These are phyloP conservation scores for Nepenthes alata DNA, from an alignment of 179 eudicot genomes.

Conservation along the genomic window DNA sequence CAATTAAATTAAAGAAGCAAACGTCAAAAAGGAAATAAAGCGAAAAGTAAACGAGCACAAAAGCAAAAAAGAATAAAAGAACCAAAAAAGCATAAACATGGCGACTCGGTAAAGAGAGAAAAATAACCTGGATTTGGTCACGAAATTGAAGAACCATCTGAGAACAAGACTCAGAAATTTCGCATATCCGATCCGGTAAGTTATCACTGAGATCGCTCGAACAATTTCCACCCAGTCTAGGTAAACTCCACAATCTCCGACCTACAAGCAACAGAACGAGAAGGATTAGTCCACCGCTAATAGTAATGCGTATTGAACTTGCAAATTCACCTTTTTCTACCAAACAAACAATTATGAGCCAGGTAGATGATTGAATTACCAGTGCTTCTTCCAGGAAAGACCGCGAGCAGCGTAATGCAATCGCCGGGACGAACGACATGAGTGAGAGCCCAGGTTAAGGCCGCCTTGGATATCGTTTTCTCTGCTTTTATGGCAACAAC, in stretches of 20 bases:
- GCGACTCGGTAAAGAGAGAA: conserved; percentile 6
- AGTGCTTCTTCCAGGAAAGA: conserved; percentile 30
- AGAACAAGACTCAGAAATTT: conserved; percentile 78
- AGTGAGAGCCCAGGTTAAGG: conserved; percentile 71
- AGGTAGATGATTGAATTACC: conserved; percentile 10
- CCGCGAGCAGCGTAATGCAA: conserved; percentile 63
- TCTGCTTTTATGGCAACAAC: conserved; percentile 80
- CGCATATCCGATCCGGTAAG: conserved; percentile 47
- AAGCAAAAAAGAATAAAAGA: background rate
- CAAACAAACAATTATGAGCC: too few species aligned
- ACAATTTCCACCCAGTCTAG: conserved; percentile 39
- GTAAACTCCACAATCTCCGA: conserved; percentile 56
- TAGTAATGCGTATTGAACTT: too few species aligned
- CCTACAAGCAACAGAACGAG: conserved; percentile 14
- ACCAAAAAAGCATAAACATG: background rate
- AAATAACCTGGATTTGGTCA: conserved; percentile 48
- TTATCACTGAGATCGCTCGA: conserved; percentile 31
- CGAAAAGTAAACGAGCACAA: background rate
- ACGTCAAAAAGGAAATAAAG: too few species aligned
- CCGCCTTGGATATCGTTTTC: conserved; percentile 45
- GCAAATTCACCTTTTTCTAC: too few species aligned
- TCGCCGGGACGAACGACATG: conserved; percentile 72
- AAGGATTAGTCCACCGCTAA: too few species aligned
- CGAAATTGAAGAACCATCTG: conserved; percentile 74
- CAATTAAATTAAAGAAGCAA: background rate